These are phyloP conservation scores for Trichoderma gracile DNA, from an alignment of 2,329 filamentous ascomycete species.

Conservation along the genomic window DNA sequence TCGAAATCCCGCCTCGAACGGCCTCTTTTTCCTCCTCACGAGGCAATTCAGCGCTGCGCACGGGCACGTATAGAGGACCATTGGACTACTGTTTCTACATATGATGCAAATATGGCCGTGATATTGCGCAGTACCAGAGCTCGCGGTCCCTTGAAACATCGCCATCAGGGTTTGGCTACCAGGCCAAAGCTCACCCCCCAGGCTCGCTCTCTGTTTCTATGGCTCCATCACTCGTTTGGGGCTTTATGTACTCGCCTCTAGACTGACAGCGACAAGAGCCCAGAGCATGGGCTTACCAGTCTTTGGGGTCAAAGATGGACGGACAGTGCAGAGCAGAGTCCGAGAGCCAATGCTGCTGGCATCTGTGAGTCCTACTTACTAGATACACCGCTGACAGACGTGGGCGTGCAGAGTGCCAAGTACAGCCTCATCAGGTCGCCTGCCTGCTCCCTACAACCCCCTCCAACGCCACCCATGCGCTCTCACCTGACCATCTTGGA, in stretches of 20 bases:
- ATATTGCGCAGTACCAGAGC: not conserved
- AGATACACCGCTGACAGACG: too few relatives aligned
- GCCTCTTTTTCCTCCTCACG: not conserved
- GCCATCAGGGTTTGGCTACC: not conserved
- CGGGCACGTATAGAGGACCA: too few relatives aligned
- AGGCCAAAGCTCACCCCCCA: not conserved
- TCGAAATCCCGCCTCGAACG: not conserved
- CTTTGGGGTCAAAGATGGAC: not conserved
- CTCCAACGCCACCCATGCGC: conserved; percentile 17
- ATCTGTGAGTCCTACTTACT: not conserved
- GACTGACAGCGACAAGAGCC: not conserved
- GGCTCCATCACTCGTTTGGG: not conserved
- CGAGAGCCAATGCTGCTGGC: not conserved
- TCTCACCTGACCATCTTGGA: conserved; percentile 18
- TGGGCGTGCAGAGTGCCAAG: too few relatives aligned
- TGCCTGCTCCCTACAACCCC: not conserved
- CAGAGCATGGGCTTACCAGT: not conserved
- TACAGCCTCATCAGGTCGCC: conserved; percentile 4
- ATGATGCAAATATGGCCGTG: too few relatives aligned
- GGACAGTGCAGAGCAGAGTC: not conserved
- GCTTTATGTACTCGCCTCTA: not conserved
- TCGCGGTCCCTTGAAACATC: not conserved
- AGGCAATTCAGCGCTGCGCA: not conserved
- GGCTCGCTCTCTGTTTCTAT: not conserved
- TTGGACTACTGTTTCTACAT: too few relatives aligned